Conservation (phyloP, 192 early-diverging fungal species). For the Geosiphon pyriformis region DNA sequence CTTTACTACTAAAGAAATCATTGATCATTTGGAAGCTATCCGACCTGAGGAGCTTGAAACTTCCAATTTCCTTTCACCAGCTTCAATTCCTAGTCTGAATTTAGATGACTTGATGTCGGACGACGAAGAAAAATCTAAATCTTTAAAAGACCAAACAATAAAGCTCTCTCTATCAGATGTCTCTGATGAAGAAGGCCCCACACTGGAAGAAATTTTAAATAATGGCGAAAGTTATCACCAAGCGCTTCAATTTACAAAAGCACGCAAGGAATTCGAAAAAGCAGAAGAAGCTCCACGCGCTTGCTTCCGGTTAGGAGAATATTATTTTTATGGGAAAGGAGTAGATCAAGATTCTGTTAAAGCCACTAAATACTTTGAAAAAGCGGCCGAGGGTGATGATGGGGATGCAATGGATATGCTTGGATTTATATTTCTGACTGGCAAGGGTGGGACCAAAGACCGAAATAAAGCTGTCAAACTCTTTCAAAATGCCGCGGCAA, state of each 20-base stretch:
- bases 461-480: slow-evolving; percentile 15
- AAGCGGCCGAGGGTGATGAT: slow-evolving; percentile 1
- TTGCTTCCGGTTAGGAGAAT: slow-evolving; percentile 3
- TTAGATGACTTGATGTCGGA: neutral
- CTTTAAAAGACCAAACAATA: neutral
- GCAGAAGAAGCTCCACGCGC: slow-evolving; percentile 1
- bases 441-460: slow-evolving; percentile 2
- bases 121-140: neutral
- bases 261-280: neutral
- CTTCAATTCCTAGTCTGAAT: neutral
- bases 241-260: neutral
- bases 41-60: slow-evolving; percentile 16
- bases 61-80: neutral
- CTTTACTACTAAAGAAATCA: slow-evolving; percentile 11
- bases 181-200: slow-evolving; percentile 9
- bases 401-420: slow-evolving; percentile 24
- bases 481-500: slow-evolving; percentile 13
- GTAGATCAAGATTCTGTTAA: neutral
- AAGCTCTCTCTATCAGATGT: slow-evolving; percentile 8
- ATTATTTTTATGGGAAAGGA: slow-evolving; percentile 21
- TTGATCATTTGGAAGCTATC: slow-evolving; percentile 17
- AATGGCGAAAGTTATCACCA: neutral
- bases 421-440: slow-evolving; percentile 15
- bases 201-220: slow-evolving; percentile 17
- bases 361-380: slow-evolving; percentile 18